phyloP scores from a whole-genome alignment of 1,284 basidiomycete species.

The Apiotrichum laibachii region DNA sequence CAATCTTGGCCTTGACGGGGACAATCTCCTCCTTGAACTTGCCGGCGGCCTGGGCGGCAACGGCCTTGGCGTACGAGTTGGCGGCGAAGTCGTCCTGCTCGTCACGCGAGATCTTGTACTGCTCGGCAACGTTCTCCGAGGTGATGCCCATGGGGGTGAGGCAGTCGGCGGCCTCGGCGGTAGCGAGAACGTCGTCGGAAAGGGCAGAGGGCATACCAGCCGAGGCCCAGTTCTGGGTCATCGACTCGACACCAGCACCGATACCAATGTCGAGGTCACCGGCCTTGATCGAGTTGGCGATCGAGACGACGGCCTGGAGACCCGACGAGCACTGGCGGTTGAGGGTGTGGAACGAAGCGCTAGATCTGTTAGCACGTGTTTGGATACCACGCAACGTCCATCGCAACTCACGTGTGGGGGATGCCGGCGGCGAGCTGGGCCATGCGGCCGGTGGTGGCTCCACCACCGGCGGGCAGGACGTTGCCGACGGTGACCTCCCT shows the following conservation, averaged over 20 bases:
- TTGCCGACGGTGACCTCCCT: slow-evolving; percentile 91
- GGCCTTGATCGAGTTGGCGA: slow-evolving; percentile 79
- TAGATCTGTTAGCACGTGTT: slow-evolving; percentile 14
- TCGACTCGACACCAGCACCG: slow-evolving; percentile 91
- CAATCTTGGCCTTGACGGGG: slow-evolving; percentile 65
- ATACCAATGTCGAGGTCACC: slow-evolving; percentile 93
- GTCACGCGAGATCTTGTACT: slow-evolving; percentile 76
- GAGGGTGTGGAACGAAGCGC: slow-evolving; percentile 74
- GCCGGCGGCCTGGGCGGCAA: slow-evolving; percentile 79
- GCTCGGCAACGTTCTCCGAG: slow-evolving; percentile 86
- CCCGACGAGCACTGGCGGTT: slow-evolving; percentile 96
- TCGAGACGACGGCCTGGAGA: slow-evolving; percentile 79
- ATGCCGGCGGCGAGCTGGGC: slow-evolving; percentile 89
- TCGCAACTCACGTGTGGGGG: slow-evolving; percentile 65
- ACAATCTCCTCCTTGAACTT: slow-evolving; percentile 92
- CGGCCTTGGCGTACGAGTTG: slow-evolving; percentile 77
- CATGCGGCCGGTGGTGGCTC: slow-evolving; percentile 88
- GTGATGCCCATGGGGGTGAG: slow-evolving; percentile 95
- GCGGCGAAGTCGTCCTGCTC: slow-evolving; percentile 84
- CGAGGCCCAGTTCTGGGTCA: slow-evolving; percentile 82
- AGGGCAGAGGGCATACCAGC: slow-evolving; percentile 67
- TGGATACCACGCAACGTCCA: not conserved
- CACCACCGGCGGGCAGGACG: slow-evolving; percentile 88
- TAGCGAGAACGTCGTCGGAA: slow-evolving; percentile 75
- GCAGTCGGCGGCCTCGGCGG: slow-evolving; percentile 84